These are phyloP conservation scores for Scenedesmus sp. DNA, from an alignment of 163 green algal genomes.

Conservation along the genomic window DNA sequence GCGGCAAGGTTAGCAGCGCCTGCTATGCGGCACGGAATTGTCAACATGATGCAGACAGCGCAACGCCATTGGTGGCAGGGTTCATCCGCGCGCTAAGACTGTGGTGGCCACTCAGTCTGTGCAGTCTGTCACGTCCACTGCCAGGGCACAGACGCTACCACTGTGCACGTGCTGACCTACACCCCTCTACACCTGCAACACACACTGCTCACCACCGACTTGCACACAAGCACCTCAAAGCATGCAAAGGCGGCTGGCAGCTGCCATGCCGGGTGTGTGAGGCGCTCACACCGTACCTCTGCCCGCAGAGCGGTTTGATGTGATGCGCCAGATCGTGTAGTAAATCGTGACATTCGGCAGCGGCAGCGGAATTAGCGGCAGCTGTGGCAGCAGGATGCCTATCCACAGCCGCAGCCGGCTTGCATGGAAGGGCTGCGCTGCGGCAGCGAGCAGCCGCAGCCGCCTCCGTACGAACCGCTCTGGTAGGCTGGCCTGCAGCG, in stretches of 20 bases:
- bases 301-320: conserved; percentile 24
- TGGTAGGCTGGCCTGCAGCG: conserved; percentile 19
- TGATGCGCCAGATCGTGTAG: conserved; percentile 45
- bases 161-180: no score
- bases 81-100: no score
- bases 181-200: no score
- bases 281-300: neutral
- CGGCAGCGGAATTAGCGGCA: conserved; percentile 49
- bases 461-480: conserved; percentile 38
- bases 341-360: conserved; percentile 56
- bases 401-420: conserved; percentile 20
- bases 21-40: neutral
- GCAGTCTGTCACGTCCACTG: no score
- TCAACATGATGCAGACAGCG: neutral
- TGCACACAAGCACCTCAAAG: no score
- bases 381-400: conserved; percentile 11
- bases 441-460: conserved; percentile 39
- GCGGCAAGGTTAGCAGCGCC: conserved; percentile 22
- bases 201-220: no score
- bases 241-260: no score
- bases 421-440: conserved; percentile 28
- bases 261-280: neutral
- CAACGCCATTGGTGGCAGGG: neutral
- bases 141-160: no score
- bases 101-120: no score